These are phyloP conservation scores for Fusarium vanettenii DNA, from an alignment of 2,329 filamentous ascomycete species.

Conservation along the genomic window DNA sequence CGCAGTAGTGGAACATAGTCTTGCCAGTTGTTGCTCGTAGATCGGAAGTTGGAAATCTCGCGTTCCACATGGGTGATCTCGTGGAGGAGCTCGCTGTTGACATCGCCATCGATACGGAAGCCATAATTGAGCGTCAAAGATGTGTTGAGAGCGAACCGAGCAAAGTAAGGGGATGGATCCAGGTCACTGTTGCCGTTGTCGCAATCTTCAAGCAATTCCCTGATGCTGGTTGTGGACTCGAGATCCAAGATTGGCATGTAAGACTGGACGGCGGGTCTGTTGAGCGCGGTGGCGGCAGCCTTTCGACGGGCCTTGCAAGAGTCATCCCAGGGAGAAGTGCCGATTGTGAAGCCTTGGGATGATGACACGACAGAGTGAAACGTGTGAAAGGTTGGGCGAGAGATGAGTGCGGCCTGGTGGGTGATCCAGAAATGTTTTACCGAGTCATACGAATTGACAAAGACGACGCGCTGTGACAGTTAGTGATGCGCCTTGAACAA, in stretches of 20 bases:
- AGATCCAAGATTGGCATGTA: conserved; percentile 88
- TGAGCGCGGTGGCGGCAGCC: conserved; percentile 82
- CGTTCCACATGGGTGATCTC: conserved; percentile 83
- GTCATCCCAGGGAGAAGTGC: conserved; percentile 86
- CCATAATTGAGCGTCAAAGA: conserved; percentile 84
- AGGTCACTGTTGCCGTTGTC: conserved; percentile 71
- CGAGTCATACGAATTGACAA: conserved; percentile 81
- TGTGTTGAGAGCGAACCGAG: conserved; percentile 81
- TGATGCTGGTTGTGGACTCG: conserved; percentile 77
- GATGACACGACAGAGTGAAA: conserved; percentile 84
- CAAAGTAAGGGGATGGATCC: conserved; percentile 79
- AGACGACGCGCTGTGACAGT: conserved; percentile 70
- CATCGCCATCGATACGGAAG: conserved; percentile 77
- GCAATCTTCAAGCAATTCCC: conserved; percentile 75
- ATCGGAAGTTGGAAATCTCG: conserved; percentile 79
- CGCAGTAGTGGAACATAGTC: conserved; percentile 84
- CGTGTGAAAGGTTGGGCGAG: conserved; percentile 81
- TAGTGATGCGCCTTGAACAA: neutral
- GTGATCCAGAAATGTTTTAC: conserved; percentile 82
- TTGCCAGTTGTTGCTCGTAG: conserved; percentile 85
- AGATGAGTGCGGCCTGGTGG: conserved; percentile 82
- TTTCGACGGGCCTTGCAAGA: conserved; percentile 82
- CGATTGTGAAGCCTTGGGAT: conserved; percentile 84
- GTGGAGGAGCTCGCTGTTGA: conserved; percentile 73
- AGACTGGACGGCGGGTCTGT: conserved; percentile 78